These are phyloP conservation scores for Penicillium sp. DNA, from an alignment of 2,329 filamentous ascomycete genomes.

Conservation along the genomic window DNA sequence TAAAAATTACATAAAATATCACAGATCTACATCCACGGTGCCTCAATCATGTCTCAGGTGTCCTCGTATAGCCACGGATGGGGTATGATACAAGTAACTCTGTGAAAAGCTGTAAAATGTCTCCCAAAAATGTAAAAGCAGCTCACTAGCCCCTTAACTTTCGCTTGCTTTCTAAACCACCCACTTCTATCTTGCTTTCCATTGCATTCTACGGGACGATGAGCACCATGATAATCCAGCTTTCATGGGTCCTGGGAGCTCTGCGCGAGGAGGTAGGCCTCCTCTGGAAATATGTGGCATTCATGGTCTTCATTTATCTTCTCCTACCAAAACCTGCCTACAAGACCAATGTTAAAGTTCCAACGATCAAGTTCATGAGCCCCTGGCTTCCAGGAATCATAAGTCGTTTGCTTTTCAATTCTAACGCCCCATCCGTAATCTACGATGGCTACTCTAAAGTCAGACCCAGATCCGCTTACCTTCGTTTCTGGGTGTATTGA, in stretches of 20 bases:
- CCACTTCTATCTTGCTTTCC: no score
- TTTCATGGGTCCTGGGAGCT: not conserved
- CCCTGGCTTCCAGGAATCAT: not conserved
- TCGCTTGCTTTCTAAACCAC: no score
- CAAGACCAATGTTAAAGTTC: not conserved
- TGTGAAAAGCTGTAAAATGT: no score
- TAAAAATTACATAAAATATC: no score
- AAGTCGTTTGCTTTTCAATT: not conserved
- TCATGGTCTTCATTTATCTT: not conserved
- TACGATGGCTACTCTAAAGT: not conserved
- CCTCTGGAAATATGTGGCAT: not conserved
- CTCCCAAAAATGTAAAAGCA: no score
- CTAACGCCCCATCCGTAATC: not conserved
- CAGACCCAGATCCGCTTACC: not conserved
- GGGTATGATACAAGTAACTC: no score
- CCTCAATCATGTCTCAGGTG: no score
- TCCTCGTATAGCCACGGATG: no score
- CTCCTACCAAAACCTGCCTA: not conserved
- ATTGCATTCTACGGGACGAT: not conserved
- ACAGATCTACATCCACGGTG: no score
- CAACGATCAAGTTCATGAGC: not conserved
- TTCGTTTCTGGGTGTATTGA: not conserved
- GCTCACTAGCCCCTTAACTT: no score
- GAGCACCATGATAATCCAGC: not conserved
- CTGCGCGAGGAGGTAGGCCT: not conserved